Percentiles rank a stretch among this genome's conserved stretches.
Conservation (phyloP, 2,329 filamentous ascomycete species). For the Huntiella bhutanensis region DNA sequence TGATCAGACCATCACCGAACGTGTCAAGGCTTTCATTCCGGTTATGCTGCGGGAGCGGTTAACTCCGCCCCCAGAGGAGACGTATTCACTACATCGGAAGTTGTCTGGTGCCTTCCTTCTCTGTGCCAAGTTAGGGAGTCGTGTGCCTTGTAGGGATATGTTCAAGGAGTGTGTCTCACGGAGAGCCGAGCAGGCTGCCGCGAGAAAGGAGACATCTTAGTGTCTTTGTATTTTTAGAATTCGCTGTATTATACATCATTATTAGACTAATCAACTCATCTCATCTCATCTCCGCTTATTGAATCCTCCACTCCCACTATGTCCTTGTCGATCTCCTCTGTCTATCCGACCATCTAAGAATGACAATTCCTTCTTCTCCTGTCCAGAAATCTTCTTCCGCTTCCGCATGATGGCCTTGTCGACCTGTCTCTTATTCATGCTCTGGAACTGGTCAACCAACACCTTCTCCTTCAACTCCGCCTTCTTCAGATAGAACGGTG, state of each 20-base stretch:
- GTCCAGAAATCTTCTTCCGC: conserved; percentile 72
- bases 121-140: conserved; percentile 69
- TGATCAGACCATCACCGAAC: conserved; percentile 89
- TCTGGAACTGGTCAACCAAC: conserved; percentile 58
- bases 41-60: conserved; percentile 82
- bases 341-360: conserved; percentile 18
- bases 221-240: conserved; percentile 3
- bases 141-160: conserved; percentile 61
- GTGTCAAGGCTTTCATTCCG: conserved; percentile 74
- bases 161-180: conserved; percentile 34
- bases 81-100: conserved; percentile 88
- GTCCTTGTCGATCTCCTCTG: neutral
- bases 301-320: neutral
- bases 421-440: conserved; percentile 70
- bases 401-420: conserved; percentile 71
- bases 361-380: conserved; percentile 61
- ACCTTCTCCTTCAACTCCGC: conserved; percentile 77
- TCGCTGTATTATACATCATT: neutral
- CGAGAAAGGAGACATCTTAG: neutral
- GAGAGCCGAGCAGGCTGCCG: neutral
- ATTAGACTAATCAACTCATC: neutral
- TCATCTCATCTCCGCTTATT: neutral
- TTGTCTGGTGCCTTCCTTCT: conserved; percentile 86
- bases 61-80: conserved; percentile 87
- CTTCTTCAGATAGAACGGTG: conserved; percentile 83